A percentile compares a stretch with the other conserved stretches of the same genome.
phyloP scores from a whole-genome alignment of 1,139 yeast genomes.

The Pichia sp. region DNA sequence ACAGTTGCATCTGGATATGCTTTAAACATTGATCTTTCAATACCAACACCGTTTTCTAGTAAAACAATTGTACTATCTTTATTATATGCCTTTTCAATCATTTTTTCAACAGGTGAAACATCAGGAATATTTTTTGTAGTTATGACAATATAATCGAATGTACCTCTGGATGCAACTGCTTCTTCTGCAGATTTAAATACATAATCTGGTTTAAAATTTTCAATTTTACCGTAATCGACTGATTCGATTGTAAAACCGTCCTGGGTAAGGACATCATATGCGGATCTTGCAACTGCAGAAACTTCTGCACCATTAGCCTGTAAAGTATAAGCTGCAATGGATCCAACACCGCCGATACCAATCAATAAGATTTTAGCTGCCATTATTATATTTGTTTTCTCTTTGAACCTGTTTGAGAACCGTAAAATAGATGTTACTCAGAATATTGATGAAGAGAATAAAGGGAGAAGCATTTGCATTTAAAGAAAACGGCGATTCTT shows the following conservation, averaged over 20 bases:
- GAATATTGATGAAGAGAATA: too few relatives aligned
- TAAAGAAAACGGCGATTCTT: too few relatives aligned
- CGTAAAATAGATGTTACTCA: too few relatives aligned
- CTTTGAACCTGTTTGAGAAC: too few relatives aligned
- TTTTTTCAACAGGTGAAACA: slow-evolving; percentile 48
- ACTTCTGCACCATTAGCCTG: slow-evolving; percentile 46
- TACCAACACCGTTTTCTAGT: slow-evolving; percentile 70
- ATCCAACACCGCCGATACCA: slow-evolving; percentile 74
- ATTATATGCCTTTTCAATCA: slow-evolving; percentile 51
- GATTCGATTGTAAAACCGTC: slow-evolving; percentile 59
- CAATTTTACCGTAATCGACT: slow-evolving; percentile 50
- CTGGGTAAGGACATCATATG: slow-evolving; percentile 45
- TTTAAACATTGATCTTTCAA: slow-evolving; percentile 54
- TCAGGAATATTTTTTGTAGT: slow-evolving; percentile 77
- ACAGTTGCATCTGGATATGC: slow-evolving; percentile 54
- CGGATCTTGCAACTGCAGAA: slow-evolving; percentile 61
- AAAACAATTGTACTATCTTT: slow-evolving; percentile 50
- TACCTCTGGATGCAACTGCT: slow-evolving; percentile 33
- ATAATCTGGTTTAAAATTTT: slow-evolving; percentile 49
- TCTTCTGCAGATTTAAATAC: slow-evolving; percentile 32
- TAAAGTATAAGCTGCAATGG: slow-evolving; percentile 59
- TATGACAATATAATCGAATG: slow-evolving; percentile 61
- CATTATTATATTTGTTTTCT: slow-evolving; percentile 2
- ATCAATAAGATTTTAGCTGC: slow-evolving; percentile 42
- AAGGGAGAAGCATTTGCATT: too few relatives aligned